Evolutionary conservation across 148 eudicot species (phyloP), one percentile per base, ranked within the genome.

Genomic region (Diospyros lotus): DNA sequence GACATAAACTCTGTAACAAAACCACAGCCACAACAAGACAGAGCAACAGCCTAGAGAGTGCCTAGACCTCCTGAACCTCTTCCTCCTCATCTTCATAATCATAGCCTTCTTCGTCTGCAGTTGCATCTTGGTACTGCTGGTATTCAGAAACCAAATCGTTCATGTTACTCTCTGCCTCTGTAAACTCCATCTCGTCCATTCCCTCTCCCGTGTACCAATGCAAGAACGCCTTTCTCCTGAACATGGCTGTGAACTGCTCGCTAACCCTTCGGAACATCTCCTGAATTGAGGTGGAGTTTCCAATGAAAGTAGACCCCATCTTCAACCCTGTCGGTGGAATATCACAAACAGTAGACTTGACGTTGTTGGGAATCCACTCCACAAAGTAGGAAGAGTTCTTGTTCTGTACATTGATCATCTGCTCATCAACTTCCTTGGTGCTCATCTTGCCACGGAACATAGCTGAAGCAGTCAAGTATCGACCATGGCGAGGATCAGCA

Each of bases 381-480:
- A 86, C 89, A 68, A 86, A 86, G 80, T 86, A 86, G 14, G 89
- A 86, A 0, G 89, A 86, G 79, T 86, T 86, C 80, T 86, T 86
- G 87, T 84, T 86, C 42, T 86, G 89, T 1, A 86, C 87, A 45
- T 84, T 86, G 53, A 84, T 84, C 87, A 84, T 86, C 68, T 86
- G 89, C 61, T 86, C 89, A 52, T 86, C 89, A 1, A 86, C 89
- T 76, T 85, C 88, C 66, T 85, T 85, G 28, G 88, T 85, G 84
- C 88, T 85, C 88, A 85, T 85, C 77, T 82, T 86, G 6, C 89
- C 89, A 58, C 89, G 84, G 81, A 83, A 86, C 79, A 86, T 79
- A 45, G 89, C 89, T 42, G 89, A 86, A 38, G 89, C 89, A 14
- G 89, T 86, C 53, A 86, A 64, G 43, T 86, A 86, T 13, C 86